A percentile compares a stretch with the other conserved stretches of the same genome.
Evolutionary conservation across 1,139 yeast species (phyloP).

Genomic region (Taphrina sp.): DNA sequence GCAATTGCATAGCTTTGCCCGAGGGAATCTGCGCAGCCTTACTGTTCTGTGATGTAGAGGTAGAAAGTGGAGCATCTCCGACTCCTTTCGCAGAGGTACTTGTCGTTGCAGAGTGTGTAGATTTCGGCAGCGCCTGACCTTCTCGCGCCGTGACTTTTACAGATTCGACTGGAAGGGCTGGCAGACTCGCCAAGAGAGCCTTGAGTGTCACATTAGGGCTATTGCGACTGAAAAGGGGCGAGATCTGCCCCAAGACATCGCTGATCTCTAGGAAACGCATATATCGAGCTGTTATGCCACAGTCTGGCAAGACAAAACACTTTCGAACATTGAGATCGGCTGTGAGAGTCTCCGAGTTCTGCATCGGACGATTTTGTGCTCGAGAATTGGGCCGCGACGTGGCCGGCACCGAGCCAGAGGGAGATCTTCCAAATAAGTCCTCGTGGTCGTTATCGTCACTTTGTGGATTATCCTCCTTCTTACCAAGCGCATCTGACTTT

Average conservation of each 20-base stretch:
- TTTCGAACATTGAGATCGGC: conserved; percentile 10
- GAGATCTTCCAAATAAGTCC: conserved; percentile 10
- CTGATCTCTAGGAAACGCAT: conserved; percentile 20
- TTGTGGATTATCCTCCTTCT: neutral
- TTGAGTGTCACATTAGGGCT: conserved; percentile 11
- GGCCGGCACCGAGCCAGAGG: conserved; percentile 5
- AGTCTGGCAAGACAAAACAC: conserved; percentile 18
- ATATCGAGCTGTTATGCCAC: conserved; percentile 27
- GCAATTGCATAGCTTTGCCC: conserved; percentile 23
- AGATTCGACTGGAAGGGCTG: conserved; percentile 6
- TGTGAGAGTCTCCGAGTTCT: no score
- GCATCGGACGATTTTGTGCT: neutral
- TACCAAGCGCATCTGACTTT: neutral
- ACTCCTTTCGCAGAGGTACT: neutral
- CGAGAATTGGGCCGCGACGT: conserved; percentile 1
- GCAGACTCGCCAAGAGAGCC: conserved; percentile 11
- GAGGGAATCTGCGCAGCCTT: conserved; percentile 16
- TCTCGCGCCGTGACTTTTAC: neutral
- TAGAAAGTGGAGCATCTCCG: neutral
- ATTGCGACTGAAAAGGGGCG: conserved; percentile 17
- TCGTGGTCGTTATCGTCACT: conserved; percentile 14
- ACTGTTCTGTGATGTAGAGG: neutral
- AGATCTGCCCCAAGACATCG: conserved; percentile 21
- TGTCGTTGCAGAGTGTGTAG: neutral
- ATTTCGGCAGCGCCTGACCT: neutral